Evolutionary conservation across 352 stramenopile species (phyloP), one percentile per base, ranked within the genome.

Genomic region (Phytophthora uliginosa): DNA sequence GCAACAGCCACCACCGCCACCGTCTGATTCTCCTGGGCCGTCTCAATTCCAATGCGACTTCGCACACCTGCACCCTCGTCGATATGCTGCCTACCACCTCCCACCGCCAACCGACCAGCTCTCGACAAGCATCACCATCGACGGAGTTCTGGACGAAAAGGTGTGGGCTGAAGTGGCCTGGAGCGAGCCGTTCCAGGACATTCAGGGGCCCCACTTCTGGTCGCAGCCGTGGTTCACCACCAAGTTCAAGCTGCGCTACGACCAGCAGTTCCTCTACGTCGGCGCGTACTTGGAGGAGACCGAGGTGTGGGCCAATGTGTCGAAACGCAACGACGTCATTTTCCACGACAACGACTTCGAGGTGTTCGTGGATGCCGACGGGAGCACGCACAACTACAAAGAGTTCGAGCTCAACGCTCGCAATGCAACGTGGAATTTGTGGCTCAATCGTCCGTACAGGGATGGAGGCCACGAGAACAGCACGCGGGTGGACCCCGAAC

Each of bases 341-440:
- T 96, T 95, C 60, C 79, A 89, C 42, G 93, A 98, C 79, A 97
- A 96, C 55, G 93, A 98, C 79, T 97, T 98, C 77, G 91, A 98
- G 71, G 90, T 98, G 10, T 98, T 98, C 71, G 80, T 98, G 26
- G 92, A 98, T 75, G 77, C 90, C 1, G 78, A 84, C 40, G 86
- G 82, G 8, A 89, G 36, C 26, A 91, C 86, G 24, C 86, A 96
- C 76, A 84, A 94, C 71, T 98, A 98, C 84, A 97, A 97, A 74
- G 93, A 98, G 81, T 82, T 98, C 33, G 93, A 98, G 72, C 54
- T 97, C 7, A 98, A 98, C 69, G 86, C 91, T 9, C 67, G 88
- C 40, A 97, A 97, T 69, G 87, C 89, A 36, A 92, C 90, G 31
- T 98, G 91, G 92, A 97, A 98, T 68, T 74, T 98, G 22, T 86